Base-by-base conservation (phyloP, 345 rosid species). In the Schrenkiella parvula region DNA sequence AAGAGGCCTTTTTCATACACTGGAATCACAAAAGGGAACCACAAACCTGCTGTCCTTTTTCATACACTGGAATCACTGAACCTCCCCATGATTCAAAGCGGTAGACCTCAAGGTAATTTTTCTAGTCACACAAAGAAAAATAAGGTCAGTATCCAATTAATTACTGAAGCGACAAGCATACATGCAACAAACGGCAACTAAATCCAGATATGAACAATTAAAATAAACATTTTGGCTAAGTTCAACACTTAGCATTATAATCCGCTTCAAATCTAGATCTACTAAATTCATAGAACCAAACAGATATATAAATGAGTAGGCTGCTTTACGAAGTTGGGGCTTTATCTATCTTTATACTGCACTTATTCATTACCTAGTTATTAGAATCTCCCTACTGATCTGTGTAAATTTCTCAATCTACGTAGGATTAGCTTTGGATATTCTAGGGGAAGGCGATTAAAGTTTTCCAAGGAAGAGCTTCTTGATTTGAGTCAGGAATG, bases 11-110 rank as follows among this genome's bases (percentile, higher is more conserved):
- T 64, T 14, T 65, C 77, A 71, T 88, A 89, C 29, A 87, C 80
- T 47, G 99, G 95, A 80, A 93, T 91, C 89, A 93, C 71, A n/a
- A n/a, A n/a, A 31, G 64, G 47, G 48, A 47, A 58, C 6, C 44
- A 62, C 86, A 77, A 64, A 92, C 98, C 99, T 93, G 96, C 78
- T 91, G 96, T 74, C 99, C 99, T 64, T 73, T 64, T 14, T 65
- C 77, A 71, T 88, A 89, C 29, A 87, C 80, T 47, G 99, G 95
- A 80, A 93, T 91, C 89, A 93, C 71, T 67, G 95, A 89, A 76
- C 89, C 95, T 53, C 97, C 98, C 98, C 98, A 93, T n/a, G 98
- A 88, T 74, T 93, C 98, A 78, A 83, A 93, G 37, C 88, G 88
- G 72, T 93, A 93, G 65, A 93, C 84, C 67, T 93, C 97, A 74